phyloP scores from a whole-genome alignment of 305 asterid genomes.

The Fraxinus baroniana region DNA sequence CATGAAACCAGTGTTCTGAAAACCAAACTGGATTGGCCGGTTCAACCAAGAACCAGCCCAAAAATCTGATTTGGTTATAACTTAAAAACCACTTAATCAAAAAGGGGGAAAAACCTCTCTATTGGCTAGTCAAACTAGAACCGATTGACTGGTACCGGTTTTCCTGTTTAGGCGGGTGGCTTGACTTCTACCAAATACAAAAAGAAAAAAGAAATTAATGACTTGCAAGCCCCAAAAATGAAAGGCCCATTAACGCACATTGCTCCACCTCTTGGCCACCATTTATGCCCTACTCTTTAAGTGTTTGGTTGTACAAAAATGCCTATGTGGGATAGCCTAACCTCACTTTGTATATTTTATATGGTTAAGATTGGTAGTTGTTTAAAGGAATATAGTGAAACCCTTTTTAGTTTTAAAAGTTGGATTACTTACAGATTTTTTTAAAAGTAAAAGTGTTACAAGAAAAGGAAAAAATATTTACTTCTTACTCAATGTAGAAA shows the following conservation, averaged over 20 bases:
- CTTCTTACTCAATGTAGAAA: too few relatives aligned
- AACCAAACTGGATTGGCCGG: not conserved
- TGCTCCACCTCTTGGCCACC: not conserved
- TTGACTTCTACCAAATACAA: not conserved
- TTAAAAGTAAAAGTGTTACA: too few relatives aligned
- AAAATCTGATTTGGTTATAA: not conserved
- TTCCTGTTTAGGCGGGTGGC: not conserved
- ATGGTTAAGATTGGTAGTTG: too few relatives aligned
- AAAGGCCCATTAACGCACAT: not conserved
- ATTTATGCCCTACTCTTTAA: not conserved
- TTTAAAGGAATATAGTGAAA: too few relatives aligned
- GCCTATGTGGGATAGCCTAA: not conserved
- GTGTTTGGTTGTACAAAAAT: not conserved
- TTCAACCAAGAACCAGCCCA: not conserved
- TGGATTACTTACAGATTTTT: too few relatives aligned
- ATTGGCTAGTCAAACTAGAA: not conserved
- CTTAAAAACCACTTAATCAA: not conserved
- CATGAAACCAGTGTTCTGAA: not conserved
- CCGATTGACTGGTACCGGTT: not conserved
- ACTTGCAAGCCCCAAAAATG: not conserved
- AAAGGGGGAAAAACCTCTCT: not conserved
- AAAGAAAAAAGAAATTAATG: too few relatives aligned
- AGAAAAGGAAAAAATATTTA: too few relatives aligned
- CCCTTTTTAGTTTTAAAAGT: too few relatives aligned
- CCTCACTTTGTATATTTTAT: not conserved